Evolutionary conservation across 805 yeast genomes (phyloP).

Genomic region (Priceomyces fermenticarens): DNA sequence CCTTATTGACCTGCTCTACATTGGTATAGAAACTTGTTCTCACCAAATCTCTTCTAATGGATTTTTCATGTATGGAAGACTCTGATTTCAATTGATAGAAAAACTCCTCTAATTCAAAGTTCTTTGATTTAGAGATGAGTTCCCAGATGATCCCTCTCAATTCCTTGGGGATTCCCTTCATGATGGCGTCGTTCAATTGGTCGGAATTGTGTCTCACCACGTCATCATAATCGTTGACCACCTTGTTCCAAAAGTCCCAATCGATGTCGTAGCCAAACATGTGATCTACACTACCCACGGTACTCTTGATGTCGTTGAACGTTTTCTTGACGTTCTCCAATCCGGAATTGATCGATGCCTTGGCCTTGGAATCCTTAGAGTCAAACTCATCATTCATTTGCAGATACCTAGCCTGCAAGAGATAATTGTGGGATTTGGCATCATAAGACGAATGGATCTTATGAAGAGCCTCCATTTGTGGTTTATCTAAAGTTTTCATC

Average conservation of each 20-base stretch:
- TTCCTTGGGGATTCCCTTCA: conserved; percentile 79
- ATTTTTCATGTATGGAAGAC: conserved; percentile 63
- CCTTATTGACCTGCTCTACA: conserved; percentile 51
- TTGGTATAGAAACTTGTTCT: conserved; percentile 79
- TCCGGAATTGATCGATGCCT: conserved; percentile 42
- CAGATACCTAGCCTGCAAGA: conserved; percentile 58
- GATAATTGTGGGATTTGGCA: conserved; percentile 36
- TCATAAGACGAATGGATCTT: conserved; percentile 17
- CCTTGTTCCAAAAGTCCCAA: conserved; percentile 87
- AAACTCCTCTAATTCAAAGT: conserved; percentile 56
- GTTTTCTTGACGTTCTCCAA: conserved; percentile 37
- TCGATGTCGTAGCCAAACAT: conserved; percentile 42
- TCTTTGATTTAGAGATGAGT: conserved; percentile 75
- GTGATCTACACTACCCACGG: conserved; percentile 43
- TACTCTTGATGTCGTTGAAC: conserved; percentile 47
- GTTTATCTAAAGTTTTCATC: conserved; percentile 6
- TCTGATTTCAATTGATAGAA: conserved; percentile 49
- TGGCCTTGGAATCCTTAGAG: conserved; percentile 48
- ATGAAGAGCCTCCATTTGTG: conserved; percentile 10
- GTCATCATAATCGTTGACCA: conserved; percentile 71
- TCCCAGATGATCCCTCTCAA: conserved; percentile 94
- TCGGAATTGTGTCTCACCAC: conserved; percentile 63
- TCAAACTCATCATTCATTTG: conserved; percentile 53
- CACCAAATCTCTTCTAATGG: conserved; percentile 76
- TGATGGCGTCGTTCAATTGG: conserved; percentile 57